phyloP scores from a whole-genome alignment of 257 asterid genomes.

The Solanum paucissectum region DNA sequence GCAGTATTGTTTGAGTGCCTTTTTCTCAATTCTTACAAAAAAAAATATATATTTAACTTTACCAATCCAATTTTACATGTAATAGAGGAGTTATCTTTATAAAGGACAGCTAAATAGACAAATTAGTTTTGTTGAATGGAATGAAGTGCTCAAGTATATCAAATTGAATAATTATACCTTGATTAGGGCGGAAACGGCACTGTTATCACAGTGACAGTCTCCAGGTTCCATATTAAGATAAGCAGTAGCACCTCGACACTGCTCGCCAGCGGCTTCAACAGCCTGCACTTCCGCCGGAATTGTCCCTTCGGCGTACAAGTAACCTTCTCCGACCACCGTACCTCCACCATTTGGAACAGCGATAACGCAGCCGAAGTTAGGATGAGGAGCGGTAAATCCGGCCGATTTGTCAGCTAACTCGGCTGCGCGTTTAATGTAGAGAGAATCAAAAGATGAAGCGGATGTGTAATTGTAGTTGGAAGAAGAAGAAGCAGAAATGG shows the following conservation, averaged over 20 bases:
- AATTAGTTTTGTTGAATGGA: background rate
- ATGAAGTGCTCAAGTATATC: background rate
- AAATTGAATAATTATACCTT: conserved; percentile 29
- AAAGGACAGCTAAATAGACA: background rate
- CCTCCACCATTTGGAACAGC: conserved; percentile 18
- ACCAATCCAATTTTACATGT: background rate
- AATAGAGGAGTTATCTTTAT: background rate
- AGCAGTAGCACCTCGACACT: conserved; percentile 76
- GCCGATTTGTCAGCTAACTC: conserved; percentile 81
- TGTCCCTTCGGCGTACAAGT: conserved; percentile 85
- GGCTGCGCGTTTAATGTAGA: conserved; percentile 71
- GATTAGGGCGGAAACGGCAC: conserved; percentile 62
- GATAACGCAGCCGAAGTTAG: conserved; percentile 85
- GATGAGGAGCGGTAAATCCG: conserved; percentile 91
- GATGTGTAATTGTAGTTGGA: background rate
- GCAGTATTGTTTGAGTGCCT: no score
- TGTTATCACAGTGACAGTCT: conserved; percentile 52
- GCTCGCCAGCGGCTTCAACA: conserved; percentile 63
- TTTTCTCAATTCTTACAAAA: background rate
- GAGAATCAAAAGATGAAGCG: conserved; percentile 30
- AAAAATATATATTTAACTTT: background rate
- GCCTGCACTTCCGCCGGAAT: conserved; percentile 75
- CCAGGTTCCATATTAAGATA: conserved; percentile 93
- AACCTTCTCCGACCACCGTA: conserved; percentile 72
- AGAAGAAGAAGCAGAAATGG: background rate